Percentiles rank a stretch among this genome's conserved stretches.
Evolutionary conservation across 208 protist species (phyloP).

Genomic region (Trypanosoma vivax): DNA sequence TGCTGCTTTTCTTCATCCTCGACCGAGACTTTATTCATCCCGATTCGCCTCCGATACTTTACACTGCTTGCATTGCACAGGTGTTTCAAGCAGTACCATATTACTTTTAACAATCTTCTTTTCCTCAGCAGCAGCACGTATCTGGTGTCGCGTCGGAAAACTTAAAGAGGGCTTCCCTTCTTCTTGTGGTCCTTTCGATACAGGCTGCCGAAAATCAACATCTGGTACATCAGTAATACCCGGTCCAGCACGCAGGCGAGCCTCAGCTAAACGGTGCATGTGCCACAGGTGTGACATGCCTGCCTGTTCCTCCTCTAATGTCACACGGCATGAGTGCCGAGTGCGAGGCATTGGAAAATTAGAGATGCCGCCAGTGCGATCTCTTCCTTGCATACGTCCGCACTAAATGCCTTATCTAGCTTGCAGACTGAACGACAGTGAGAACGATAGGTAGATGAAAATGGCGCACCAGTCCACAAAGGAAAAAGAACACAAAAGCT

Average conservation of each 20-base stretch:
- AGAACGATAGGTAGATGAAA: too few species aligned
- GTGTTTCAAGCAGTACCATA: conserved; percentile 16
- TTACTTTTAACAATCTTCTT: conserved; percentile 30
- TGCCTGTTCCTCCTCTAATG: too few species aligned
- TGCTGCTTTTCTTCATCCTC: conserved; percentile 19
- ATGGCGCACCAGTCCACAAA: too few species aligned
- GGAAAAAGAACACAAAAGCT: too few species aligned
- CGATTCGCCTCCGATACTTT: conserved; percentile 19
- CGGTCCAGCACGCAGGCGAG: conserved; percentile 27
- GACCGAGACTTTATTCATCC: conserved; percentile 42
- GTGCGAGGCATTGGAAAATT: too few species aligned
- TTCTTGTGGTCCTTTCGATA: conserved; percentile 20
- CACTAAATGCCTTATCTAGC: too few species aligned
- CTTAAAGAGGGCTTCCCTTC: conserved; percentile 2
- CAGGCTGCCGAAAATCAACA: conserved; percentile 41
- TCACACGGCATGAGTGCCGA: too few species aligned
- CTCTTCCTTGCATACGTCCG: too few species aligned
- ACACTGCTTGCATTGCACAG: conserved; percentile 31
- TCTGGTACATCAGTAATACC: conserved; percentile 42
- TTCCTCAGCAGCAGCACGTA: conserved; percentile 35
- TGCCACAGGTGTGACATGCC: conserved; percentile 65
- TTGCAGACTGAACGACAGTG: too few species aligned
- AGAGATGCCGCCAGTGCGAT: too few species aligned
- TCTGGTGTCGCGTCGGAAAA: conserved; percentile 28
- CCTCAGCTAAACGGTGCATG: conserved; percentile 40